These are phyloP conservation scores for Trichophaea hybrida DNA, from an alignment of 2,329 filamentous ascomycete genomes.

Conservation along the genomic window DNA sequence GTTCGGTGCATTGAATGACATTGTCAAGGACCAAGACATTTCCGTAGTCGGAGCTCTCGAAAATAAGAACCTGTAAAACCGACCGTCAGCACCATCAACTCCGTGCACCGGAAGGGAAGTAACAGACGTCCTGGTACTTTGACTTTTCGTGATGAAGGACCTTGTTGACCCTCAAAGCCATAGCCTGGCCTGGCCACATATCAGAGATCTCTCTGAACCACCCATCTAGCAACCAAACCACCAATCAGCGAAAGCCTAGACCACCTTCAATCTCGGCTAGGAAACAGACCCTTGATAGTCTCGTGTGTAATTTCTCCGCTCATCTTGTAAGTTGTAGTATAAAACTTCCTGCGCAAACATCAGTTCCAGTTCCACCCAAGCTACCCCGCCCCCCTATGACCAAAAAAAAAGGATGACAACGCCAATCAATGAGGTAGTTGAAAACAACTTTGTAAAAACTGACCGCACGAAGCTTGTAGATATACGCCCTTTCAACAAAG, in stretches of 20 bases:
- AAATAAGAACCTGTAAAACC: slow-evolving; percentile 54
- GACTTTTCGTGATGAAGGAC: slow-evolving; percentile 98
- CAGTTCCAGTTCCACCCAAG: neutral
- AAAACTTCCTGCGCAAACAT: neutral
- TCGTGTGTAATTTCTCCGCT: slow-evolving; percentile 42
- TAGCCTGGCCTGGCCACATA: slow-evolving; percentile 99
- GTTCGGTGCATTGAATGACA: slow-evolving; percentile 96
- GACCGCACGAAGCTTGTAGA: neutral
- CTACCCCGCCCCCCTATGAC: too few relatives aligned
- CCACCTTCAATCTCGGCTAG: neutral
- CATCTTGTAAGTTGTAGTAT: slow-evolving; percentile 31
- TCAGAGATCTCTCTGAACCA: slow-evolving; percentile 99
- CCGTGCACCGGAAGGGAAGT: neutral
- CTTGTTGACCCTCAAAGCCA: slow-evolving; percentile 96
- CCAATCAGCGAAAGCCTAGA: slow-evolving; percentile 2
- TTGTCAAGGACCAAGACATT: slow-evolving; percentile 95
- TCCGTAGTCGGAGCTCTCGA: slow-evolving; percentile 94
- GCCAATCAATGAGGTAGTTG: too few relatives aligned
- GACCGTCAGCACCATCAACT: neutral
- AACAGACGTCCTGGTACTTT: slow-evolving; percentile 74
- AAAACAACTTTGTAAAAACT: neutral
- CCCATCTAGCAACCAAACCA: slow-evolving; percentile 53
- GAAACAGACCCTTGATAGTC: slow-evolving; percentile 44
- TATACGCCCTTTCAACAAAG: neutral
- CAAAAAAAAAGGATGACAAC: too few relatives aligned